Evolutionary conservation across 2,329 filamentous ascomycete genomes (phyloP).

Genomic region (Zalaria obscura): DNA sequence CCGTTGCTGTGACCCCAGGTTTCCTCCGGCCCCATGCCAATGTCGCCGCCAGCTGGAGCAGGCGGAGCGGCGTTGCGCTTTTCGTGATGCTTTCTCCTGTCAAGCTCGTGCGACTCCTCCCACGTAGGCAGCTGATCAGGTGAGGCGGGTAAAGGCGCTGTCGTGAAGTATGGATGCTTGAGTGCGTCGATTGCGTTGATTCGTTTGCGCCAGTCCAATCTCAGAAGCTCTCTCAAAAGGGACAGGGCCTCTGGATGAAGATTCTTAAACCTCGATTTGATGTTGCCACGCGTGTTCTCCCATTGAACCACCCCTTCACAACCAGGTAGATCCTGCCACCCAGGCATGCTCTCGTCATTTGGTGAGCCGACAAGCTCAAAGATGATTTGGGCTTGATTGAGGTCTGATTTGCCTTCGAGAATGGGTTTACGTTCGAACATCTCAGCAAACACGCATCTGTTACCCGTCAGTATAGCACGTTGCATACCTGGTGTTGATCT

Average conservation of each 20-base stretch:
- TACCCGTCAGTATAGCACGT: conserved; percentile 9
- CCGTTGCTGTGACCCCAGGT: conserved; percentile 15
- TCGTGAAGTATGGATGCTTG: conserved; percentile 82
- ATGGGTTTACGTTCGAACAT: conserved; percentile 95
- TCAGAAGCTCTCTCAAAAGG: conserved; percentile 68
- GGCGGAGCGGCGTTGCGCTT: conserved; percentile 75
- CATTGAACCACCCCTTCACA: conserved; percentile 58
- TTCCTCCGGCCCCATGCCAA: conserved; percentile 56
- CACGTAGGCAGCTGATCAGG: conserved; percentile 83
- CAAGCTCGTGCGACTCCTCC: conserved; percentile 93
- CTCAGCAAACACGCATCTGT: conserved; percentile 90
- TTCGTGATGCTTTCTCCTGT: conserved; percentile 78
- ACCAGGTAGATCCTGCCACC: conserved; percentile 71
- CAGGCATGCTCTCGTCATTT: conserved; percentile 82
- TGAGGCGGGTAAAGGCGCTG: conserved; percentile 59
- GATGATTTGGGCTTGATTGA: conserved; percentile 82
- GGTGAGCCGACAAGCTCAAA: conserved; percentile 87
- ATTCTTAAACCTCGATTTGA: conserved; percentile 31
- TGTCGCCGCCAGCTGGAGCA: conserved; percentile 80
- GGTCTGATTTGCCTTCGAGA: conserved; percentile 74
- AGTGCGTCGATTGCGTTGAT: conserved; percentile 91
- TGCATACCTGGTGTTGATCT: conserved; percentile 17
- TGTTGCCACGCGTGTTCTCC: conserved; percentile 46
- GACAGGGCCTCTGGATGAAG: conserved; percentile 54
- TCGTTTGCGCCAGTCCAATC: conserved; percentile 74